Evolutionary conservation across 2,329 filamentous ascomycete species (phyloP).

Genomic region (Microascus cirrosus): DNA sequence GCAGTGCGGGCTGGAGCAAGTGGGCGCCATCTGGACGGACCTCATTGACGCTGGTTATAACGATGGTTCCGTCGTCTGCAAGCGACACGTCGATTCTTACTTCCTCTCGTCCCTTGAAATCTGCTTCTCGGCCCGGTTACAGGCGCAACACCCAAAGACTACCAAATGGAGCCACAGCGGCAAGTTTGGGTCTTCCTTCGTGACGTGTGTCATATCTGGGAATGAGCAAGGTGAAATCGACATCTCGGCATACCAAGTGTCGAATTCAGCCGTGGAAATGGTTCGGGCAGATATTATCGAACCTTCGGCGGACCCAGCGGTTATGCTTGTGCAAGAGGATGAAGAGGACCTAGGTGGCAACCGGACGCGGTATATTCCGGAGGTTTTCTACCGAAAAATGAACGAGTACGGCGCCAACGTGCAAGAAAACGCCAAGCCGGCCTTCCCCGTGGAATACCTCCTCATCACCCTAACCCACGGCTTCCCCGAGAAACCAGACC

Average conservation of each 20-base stretch:
- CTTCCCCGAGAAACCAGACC: conserved; percentile 72
- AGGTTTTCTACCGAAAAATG: conserved; percentile 90
- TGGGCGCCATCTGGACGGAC: conserved; percentile 94
- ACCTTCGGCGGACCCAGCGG: conserved; percentile 80
- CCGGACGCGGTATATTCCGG: conserved; percentile 80
- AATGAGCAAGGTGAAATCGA: conserved; percentile 81
- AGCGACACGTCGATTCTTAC: conserved; percentile 90
- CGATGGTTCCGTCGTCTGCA: conserved; percentile 84
- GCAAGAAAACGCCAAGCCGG: conserved; percentile 92
- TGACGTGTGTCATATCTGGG: conserved; percentile 91
- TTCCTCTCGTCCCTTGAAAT: conserved; percentile 89
- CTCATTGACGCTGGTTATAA: conserved; percentile 70
- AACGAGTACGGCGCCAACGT: conserved; percentile 97
- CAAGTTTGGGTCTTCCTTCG: conserved; percentile 88
- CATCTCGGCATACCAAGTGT: conserved; percentile 88
- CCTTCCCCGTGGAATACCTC: conserved; percentile 93
- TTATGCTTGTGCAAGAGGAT: conserved; percentile 91
- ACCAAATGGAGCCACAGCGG: conserved; percentile 97
- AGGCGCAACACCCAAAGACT: conserved; percentile 77
- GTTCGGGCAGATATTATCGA: conserved; percentile 89
- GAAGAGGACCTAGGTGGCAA: conserved; percentile 26
- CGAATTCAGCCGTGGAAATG: conserved; percentile 95
- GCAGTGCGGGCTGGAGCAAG: conserved; percentile 73
- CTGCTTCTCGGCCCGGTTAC: conserved; percentile 75
- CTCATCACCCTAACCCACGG: conserved; percentile 94